Evolutionary conservation across 129 eudicot genomes (phyloP), one percentile per base, ranked within the genome.

Genomic region (Saposhnikovia divaricata): DNA sequence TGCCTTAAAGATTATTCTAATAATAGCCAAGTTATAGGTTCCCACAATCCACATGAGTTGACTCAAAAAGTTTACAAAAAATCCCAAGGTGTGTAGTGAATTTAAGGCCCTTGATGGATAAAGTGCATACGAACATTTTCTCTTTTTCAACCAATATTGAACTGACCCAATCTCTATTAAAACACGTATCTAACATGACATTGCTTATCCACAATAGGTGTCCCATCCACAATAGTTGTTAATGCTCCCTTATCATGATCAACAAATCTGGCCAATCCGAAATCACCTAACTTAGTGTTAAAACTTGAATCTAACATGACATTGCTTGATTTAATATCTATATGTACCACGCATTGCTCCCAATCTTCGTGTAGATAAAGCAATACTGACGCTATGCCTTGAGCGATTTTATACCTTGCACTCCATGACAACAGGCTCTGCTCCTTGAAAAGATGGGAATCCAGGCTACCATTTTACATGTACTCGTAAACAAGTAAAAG

Each of bases 401-500:
- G 83, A 18, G 74, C 83, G 7, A 86, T 81, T 46, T 81, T 81
- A 59, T 65, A 83, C 71, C 89, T 78, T 44, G 72, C 47, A 9
- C 9, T 79, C 87, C 89, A 86, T 19, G 85, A 18, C 68, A 86
- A 75, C 79, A 83, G 83, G 72, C 81, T 81, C 31, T 80, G 77
- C 3, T 2, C 76, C 25, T 50, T 73, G 46, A 87, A 84, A 19
- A 87, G 84, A 82, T 87, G 90, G 44, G 46, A 28, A 80, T 87
- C 88, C 76, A 87, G 70, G 85, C 88, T 87, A 77, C 90, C 85
- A 9, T 87, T 85, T 74, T 74, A 80, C 88, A 87, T 85, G 65
- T 74, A 81, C 75, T 81, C 80, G 11, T 81, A 75, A 46, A 81
- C 69, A 31, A 77, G 80, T 25, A 85, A 31, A 45, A 87, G 90